These are phyloP conservation scores for Pseudocercospora cruenta DNA, from an alignment of 2,329 filamentous ascomycete genomes.

Conservation along the genomic window DNA sequence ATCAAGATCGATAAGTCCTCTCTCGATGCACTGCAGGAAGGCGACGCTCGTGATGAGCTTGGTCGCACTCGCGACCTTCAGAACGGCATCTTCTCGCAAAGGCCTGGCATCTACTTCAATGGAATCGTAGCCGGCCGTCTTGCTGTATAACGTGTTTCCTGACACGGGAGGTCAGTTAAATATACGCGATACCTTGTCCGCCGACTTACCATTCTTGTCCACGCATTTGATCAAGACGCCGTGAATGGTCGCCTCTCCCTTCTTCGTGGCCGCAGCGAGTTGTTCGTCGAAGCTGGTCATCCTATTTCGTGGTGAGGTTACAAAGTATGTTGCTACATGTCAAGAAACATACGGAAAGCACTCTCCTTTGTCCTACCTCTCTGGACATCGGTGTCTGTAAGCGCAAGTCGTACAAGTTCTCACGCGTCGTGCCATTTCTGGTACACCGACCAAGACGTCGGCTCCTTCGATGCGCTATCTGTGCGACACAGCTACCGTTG, in stretches of 20 bases:
- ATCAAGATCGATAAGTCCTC: slow-evolving; percentile 51
- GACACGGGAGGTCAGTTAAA: not conserved
- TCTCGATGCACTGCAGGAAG: slow-evolving; percentile 58
- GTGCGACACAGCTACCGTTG: no score
- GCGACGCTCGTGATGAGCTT: slow-evolving; percentile 57
- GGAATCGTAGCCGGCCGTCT: slow-evolving; percentile 25
- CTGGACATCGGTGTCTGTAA: no score
- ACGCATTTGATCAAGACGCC: slow-evolving; percentile 19
- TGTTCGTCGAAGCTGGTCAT: slow-evolving; percentile 13
- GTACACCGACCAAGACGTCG: no score
- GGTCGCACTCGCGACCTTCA: slow-evolving; percentile 41
- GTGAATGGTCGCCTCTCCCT: slow-evolving; percentile 7
- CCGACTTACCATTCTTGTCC: slow-evolving; percentile 13
- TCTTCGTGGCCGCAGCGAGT: slow-evolving; percentile 6
- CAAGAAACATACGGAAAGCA: no score
- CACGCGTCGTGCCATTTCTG: no score
- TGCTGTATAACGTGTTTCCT: slow-evolving; percentile 20
- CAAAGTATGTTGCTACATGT: no score
- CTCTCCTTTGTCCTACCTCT: no score
- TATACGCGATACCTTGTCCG: not conserved
- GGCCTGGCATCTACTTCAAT: slow-evolving; percentile 23
- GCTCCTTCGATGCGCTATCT: no score
- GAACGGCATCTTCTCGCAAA: slow-evolving; percentile 34
- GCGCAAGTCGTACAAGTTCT: no score
- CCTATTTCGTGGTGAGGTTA: no score